Evolutionary conservation across 805 yeast genomes (phyloP), one percentile per base, ranked within the genome.

Genomic region (Ogataea neopini): DNA sequence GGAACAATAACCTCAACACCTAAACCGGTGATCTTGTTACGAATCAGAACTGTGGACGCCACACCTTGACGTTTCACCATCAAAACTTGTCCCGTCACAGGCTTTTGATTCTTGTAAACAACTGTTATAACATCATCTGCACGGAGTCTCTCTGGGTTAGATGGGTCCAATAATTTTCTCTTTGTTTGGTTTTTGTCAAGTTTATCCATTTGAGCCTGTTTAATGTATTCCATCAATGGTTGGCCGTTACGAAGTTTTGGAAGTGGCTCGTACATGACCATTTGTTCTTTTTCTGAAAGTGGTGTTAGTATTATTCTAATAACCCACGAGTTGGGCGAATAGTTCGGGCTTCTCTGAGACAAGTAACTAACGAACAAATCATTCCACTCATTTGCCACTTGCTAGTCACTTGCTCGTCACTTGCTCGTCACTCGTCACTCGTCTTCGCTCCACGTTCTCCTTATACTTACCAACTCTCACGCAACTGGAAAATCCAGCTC

Each of bases 1-100:
- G 92, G 91, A 40, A 90, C 80, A 52, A 92, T 75, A 52, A 84
- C 71, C 62, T 92, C 98, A 42, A 88, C 92, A 47, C 96, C 96
- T n/a, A 88, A 70, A 57, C 86, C 86, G 52, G 84, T 76, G 57
- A 88, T 74, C 63, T 86, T 88, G 64, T 90, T 88, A 74, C 99
- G 83, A 53, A 92, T 67, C 47, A 88, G 70, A n/a, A 92, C 69
- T 50, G 86, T 84, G 14, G 95, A 79, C 38, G 87, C 89, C 37
- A 86, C 69, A 33, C 81, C 83, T 52, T 81, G 76, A 62, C 91
- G 79, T 61, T 85, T 86, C 47, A 90, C 75, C 45, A 87, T 90
- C 45, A 92, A 70, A 1, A 90, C 80, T 64, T 84, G 84, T 4
- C 98, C 99, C 18, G 81, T 74, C 53, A 88, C 84, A 20, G 79